Evolutionary conservation across 306 rosid genomes (phyloP).

Genomic region (Pterocarpus santalinus): DNA sequence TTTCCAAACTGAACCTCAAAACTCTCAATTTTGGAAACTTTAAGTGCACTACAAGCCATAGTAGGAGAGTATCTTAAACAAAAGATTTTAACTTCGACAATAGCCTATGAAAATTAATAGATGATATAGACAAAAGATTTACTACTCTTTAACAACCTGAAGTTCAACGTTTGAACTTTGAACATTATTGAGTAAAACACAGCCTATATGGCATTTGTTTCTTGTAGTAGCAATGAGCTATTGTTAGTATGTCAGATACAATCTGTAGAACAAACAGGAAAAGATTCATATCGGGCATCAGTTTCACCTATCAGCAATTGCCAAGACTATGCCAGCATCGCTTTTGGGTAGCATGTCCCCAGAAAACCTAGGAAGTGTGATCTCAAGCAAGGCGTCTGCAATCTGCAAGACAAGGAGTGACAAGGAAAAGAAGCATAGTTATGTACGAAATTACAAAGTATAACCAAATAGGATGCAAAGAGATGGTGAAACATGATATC

Average conservation of each 20-base stretch:
- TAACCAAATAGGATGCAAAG: constrained; percentile 19
- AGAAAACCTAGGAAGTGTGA: constrained; percentile 93
- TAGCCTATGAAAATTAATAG: constrained; percentile 21
- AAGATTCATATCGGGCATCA: constrained; percentile 31
- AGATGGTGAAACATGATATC: background rate
- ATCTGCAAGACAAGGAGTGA: constrained; percentile 57
- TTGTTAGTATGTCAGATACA: background rate
- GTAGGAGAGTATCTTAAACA: constrained; percentile 3
- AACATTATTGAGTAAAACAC: constrained; percentile 25
- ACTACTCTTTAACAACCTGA: constrained; percentile 19
- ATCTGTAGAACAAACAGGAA: constrained; percentile 32
- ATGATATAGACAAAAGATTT: background rate
- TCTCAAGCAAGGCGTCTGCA: constrained; percentile 89
- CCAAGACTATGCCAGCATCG: constrained; percentile 83
- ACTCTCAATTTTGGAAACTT: background rate
- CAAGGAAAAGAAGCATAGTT: constrained; percentile 35
- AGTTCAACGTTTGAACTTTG: constrained; percentile 12
- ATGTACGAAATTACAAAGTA: constrained; percentile 24
- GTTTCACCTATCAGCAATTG: constrained; percentile 86
- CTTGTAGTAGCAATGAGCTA: constrained; percentile 25
- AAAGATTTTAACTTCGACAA: background rate
- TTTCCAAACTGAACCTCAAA: constrained; percentile 8
- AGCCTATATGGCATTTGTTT: constrained; percentile 7
- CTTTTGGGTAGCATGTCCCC: constrained; percentile 86
- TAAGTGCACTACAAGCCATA: constrained; percentile 5